Conservation (phyloP, 768 basidiomycete species). For the Pisolithus tinctorius region DNA sequence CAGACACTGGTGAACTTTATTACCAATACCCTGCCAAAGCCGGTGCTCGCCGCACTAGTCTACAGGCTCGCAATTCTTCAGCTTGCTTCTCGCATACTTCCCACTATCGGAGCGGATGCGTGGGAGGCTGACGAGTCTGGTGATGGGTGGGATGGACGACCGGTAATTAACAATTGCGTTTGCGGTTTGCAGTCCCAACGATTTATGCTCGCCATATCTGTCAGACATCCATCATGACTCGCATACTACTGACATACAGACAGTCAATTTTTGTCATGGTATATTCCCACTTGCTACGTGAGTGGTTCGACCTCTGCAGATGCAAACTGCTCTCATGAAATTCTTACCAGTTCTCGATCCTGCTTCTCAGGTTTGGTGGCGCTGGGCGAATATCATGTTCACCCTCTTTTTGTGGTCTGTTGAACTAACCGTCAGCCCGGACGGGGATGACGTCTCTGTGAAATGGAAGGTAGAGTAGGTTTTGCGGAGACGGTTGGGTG, state of each 20-base stretch:
- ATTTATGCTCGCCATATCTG: constrained; percentile 5
- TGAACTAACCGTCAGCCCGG: constrained; percentile 73
- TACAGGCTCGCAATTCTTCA: constrained; percentile 81
- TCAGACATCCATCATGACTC: constrained; percentile 72
- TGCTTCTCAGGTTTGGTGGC: constrained; percentile 90
- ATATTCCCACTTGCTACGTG: constrained; percentile 80
- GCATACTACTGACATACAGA: constrained; percentile 71
- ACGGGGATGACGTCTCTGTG: constrained; percentile 58
- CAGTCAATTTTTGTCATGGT: constrained; percentile 83
- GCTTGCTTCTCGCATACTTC: constrained; percentile 74
- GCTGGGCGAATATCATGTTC: constrained; percentile 88
- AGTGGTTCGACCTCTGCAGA: constrained; percentile 24
- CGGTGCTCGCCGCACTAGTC: constrained; percentile 69
- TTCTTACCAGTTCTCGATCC: constrained; percentile 68
- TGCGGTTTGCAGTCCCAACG: neutral
- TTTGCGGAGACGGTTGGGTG: neutral
- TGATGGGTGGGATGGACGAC: constrained; percentile 62
- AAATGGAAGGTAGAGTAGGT: constrained; percentile 70
- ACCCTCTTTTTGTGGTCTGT: constrained; percentile 79
- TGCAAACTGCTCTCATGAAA: neutral
- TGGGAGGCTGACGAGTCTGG: constrained; percentile 69
- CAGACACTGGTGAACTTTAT: constrained; percentile 76
- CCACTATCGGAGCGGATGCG: constrained; percentile 75
- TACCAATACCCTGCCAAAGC: constrained; percentile 79
- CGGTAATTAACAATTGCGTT: constrained; percentile 35